Evolutionary conservation across 1,284 basidiomycete species (phyloP).

Genomic region (Cryptococcus sp.): DNA sequence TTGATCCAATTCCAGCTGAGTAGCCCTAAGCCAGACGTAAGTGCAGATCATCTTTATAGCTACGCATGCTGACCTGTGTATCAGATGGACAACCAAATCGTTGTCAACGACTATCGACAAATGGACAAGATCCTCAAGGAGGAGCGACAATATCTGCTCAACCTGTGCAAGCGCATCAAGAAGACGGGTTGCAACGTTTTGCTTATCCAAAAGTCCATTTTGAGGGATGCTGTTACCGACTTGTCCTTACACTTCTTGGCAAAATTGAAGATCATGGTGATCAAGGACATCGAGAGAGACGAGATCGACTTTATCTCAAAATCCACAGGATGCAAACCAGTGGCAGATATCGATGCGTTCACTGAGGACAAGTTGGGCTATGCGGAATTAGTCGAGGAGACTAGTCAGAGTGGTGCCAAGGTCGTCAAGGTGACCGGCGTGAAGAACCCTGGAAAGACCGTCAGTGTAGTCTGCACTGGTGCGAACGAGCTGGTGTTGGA

Average conservation of each 20-base stretch:
- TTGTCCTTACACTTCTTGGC: conserved; percentile 98
- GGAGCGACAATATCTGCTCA: conserved; percentile 91
- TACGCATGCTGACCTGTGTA: neutral
- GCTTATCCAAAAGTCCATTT: conserved; percentile 97
- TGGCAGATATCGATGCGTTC: conserved; percentile 97
- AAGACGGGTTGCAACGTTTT: conserved; percentile 99
- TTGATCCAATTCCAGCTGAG: conserved; percentile 98
- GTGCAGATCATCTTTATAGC: conserved; percentile 43
- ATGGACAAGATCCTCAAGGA: conserved; percentile 99
- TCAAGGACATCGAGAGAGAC: conserved; percentile 98
- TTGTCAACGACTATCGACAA: conserved; percentile 99
- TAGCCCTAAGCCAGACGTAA: conserved; percentile 94
- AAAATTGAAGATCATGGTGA: conserved; percentile 93
- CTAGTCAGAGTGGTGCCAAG: conserved; percentile 79
- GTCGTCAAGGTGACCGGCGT: conserved; percentile 94
- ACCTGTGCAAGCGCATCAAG: conserved; percentile 99
- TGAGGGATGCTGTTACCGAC: conserved; percentile 97
- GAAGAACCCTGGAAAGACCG: conserved; percentile 92
- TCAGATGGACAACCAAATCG: conserved; percentile 99
- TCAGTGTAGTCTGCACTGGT: conserved; percentile 94
- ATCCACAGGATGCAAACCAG: conserved; percentile 91
- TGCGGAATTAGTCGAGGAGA: conserved; percentile 94
- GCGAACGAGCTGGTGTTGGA: conserved; percentile 92
- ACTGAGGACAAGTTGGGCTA: conserved; percentile 98
- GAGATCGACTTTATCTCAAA: conserved; percentile 98